Evolutionary conservation across 345 rosid species (phyloP), one percentile per base, ranked within the genome.

Genomic region (Sonneratia caseolaris): DNA sequence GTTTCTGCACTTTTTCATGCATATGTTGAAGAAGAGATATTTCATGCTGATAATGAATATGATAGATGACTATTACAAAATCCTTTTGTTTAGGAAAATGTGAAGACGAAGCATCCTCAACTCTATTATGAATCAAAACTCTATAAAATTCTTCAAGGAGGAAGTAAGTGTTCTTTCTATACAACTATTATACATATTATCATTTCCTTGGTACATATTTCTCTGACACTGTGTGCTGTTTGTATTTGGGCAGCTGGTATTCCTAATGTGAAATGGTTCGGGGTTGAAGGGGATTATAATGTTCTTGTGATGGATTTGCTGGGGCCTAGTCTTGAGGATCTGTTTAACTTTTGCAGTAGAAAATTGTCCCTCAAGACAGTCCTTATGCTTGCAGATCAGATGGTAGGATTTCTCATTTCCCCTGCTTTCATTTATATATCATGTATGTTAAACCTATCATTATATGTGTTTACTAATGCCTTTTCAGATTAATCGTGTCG

Each of bases 241-340:
- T 72, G 72, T 57, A 76, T 42, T 61, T 76, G 83, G 81, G 80
- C 80, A 91, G 97, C 87, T 72, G 97, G 97, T 56, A 85, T 91
- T 73, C 93, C 96, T 67, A 85, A 83, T 72, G 85, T 89, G 69
- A 91, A 78, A 81, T 91, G 97, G 97, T 88, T 82, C 78, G 96
- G 96, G 62, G 84, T 85, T 57, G 96, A 91, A 80, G 97, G 96
- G 67, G 97, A 91, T 67, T 91, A 89, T 73, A 89, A 86, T 72
- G 93, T 87, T 72, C 93, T 91, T 37, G 97, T 88, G 74, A 89
- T 91, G 80, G 96, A 89, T 85, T 84, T 91, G 71, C 74, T 91
- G 81, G 97, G 97, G 70, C 97, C 96, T 68, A 91, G 97, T 84
- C 97, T 91, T 69, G 96, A 91, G 85, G 96, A 91, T 80, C 81